Percentiles rank a stretch among this genome's conserved stretches.
Evolutionary conservation across 129 eudicot species (phyloP).

Genomic region (Tagetes patula): DNA sequence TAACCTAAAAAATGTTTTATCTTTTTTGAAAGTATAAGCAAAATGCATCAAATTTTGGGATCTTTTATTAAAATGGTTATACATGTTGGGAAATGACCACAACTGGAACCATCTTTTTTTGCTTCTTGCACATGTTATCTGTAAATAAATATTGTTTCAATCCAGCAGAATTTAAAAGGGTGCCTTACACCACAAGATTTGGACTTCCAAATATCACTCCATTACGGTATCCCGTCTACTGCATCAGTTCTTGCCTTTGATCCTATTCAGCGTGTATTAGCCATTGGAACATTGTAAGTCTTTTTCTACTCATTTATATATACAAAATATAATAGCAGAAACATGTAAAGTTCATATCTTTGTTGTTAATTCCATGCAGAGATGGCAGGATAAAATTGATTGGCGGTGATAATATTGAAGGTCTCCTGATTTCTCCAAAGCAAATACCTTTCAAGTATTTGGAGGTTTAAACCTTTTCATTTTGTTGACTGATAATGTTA

Average conservation of each 20-base stretch:
- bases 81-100: neutral
- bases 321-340: neutral
- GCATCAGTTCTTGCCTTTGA: constrained; percentile 87
- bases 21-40: neutral
- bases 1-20: neutral
- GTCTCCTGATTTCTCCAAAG: constrained; percentile 75
- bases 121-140: neutral
- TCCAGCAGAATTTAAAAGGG: constrained; percentile 42
- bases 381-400: constrained; percentile 97
- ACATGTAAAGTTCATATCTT: constrained; percentile 11
- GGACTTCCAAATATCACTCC: constrained; percentile 58
- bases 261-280: constrained; percentile 83
- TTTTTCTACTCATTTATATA: neutral
- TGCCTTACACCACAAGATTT: constrained; percentile 52
- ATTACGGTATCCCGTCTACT: constrained; percentile 84
- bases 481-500: constrained; percentile 4
- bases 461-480: constrained; percentile 56
- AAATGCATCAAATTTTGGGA: constrained; percentile 15
- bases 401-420: constrained; percentile 93
- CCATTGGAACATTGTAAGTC: constrained; percentile 90
- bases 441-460: constrained; percentile 77
- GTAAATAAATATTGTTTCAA: neutral
- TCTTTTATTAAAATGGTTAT: neutral
- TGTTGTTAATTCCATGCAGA: constrained; percentile 40
- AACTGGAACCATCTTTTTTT: neutral